Evolutionary conservation across 2,329 filamentous ascomycete genomes (phyloP), one percentile per base, ranked within the genome.

Genomic region (Drechslerella stenobrocha): DNA sequence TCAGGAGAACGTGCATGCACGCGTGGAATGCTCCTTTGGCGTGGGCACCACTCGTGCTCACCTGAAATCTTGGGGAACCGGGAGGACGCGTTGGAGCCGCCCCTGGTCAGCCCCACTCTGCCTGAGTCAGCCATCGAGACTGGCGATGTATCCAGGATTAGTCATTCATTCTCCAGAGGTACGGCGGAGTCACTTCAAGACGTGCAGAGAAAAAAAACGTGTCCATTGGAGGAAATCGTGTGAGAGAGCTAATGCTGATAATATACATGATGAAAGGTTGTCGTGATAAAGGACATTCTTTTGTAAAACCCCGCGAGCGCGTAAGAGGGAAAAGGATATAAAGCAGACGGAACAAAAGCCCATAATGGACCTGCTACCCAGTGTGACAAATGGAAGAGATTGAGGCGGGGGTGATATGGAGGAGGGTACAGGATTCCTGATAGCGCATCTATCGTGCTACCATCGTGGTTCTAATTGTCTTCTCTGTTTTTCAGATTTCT

Each of bases 261-360:
- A 67, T 67, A 67, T 67, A 67, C 63, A 67, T 67, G 63, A 67
- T 59, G 45, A 60, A 59, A 46, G 56, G 37, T 42, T 56, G 55
- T 51, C 50, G 44, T 55, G 34, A 59, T 51, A 58, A 67, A 59
- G 35, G 37, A 60, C 63, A 60, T 67, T 67, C 55, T 67, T 59
- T 67, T 60, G 50, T 58, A 42, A 42, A 66, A 66, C 53, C 53
- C 63, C 63, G 34, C 47, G 45, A 58, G 55, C 28, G 52, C 63
- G 48, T 50, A 47, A 26, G 50, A 67, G 50, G 60, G 56, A 58
- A 52, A 53, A 48, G 37, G 52, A 51, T 48, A 52, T 11, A 55
- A 22, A 47, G 37, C 58, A 44, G 42, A 37, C n/a, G 34, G n/a
- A 11, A 37, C 13, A 20, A 42, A 7, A 47, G 24, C 26, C 63